These are phyloP conservation scores for Zhuliangozyma parablackwelliae DNA, from an alignment of 1,139 yeast species.

Conservation along the genomic window DNA sequence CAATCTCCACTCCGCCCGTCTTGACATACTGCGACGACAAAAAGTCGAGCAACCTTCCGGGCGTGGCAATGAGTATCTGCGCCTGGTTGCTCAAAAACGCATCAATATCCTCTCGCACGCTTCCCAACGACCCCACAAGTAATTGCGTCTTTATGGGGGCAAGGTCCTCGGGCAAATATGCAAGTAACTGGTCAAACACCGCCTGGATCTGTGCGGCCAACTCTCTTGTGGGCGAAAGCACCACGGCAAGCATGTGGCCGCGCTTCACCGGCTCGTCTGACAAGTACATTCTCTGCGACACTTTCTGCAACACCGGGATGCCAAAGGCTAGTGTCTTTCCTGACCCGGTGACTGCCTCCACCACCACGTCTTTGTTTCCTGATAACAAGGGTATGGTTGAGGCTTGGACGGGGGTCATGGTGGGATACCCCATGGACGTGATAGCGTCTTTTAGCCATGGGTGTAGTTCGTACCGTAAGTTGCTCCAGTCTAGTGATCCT, in stretches of 20 bases:
- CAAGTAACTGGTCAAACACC: conserved; percentile 60
- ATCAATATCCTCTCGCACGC: conserved; percentile 72
- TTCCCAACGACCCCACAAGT: conserved; percentile 72
- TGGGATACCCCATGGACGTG: conserved; percentile 63
- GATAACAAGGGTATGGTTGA: conserved; percentile 84
- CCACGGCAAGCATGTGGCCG: conserved; percentile 68
- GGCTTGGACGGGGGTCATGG: conserved; percentile 98
- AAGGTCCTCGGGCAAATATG: conserved; percentile 52
- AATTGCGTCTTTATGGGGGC: conserved; percentile 56
- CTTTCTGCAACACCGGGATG: conserved; percentile 73
- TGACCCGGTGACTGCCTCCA: conserved; percentile 95
- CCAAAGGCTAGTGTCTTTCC: conserved; percentile 90
- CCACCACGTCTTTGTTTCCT: conserved; percentile 93
- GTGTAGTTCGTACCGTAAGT: conserved; percentile 29
- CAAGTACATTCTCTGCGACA: conserved; percentile 30
- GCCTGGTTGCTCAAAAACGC: conserved; percentile 51
- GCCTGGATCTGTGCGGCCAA: conserved; percentile 76
- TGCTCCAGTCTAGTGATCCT: conserved; percentile 38
- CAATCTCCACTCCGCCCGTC: conserved; percentile 61
- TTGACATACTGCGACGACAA: conserved; percentile 48
- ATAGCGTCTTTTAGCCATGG: conserved; percentile 61
- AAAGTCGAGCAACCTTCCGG: conserved; percentile 83
- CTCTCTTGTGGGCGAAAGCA: conserved; percentile 90
- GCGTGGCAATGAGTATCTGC: conserved; percentile 84
- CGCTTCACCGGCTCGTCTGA: conserved; percentile 34